Conservation (phyloP, 2,329 filamentous ascomycete genomes). For the Penicillium sp. region DNA sequence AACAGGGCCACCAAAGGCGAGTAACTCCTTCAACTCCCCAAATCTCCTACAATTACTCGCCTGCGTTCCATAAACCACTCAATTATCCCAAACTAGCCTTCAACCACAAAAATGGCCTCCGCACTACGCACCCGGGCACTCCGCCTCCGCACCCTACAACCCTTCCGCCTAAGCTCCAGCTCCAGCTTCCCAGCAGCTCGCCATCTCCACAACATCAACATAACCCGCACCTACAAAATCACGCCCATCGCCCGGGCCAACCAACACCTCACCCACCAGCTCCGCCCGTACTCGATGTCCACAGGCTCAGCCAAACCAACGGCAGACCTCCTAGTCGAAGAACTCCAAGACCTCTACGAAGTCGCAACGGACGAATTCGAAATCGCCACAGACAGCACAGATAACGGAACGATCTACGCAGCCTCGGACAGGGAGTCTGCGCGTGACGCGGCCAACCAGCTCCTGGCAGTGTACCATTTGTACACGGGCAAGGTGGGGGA, state of each 20-base stretch:
- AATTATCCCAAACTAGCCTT: background rate
- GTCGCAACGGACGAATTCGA: constrained; percentile 48
- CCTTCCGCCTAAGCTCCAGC: background rate
- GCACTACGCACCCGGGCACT: background rate
- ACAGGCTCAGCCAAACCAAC: constrained; percentile 24
- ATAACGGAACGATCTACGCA: constrained; percentile 44
- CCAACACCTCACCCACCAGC: background rate
- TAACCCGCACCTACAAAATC: too few relatives aligned
- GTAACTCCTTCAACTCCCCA: too few relatives aligned
- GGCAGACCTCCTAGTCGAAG: constrained; percentile 34
- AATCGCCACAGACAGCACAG: constrained; percentile 47
- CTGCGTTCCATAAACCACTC: background rate
- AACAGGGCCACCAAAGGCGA: too few relatives aligned
- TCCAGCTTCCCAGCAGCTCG: background rate
- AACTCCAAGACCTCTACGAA: constrained; percentile 39
- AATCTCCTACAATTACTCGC: too few relatives aligned
- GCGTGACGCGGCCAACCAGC: constrained; percentile 43
- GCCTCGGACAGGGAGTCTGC: constrained; percentile 45
- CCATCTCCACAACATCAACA: background rate
- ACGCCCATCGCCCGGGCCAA: background rate
- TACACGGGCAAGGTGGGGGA: constrained; percentile 28
- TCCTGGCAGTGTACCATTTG: constrained; percentile 32
- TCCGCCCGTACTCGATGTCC: constrained; percentile 4
- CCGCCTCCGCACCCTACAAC: background rate
- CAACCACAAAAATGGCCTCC: background rate